These are phyloP conservation scores for Leptosphaerulina australis DNA, from an alignment of 2,329 filamentous ascomycete species.

Conservation along the genomic window DNA sequence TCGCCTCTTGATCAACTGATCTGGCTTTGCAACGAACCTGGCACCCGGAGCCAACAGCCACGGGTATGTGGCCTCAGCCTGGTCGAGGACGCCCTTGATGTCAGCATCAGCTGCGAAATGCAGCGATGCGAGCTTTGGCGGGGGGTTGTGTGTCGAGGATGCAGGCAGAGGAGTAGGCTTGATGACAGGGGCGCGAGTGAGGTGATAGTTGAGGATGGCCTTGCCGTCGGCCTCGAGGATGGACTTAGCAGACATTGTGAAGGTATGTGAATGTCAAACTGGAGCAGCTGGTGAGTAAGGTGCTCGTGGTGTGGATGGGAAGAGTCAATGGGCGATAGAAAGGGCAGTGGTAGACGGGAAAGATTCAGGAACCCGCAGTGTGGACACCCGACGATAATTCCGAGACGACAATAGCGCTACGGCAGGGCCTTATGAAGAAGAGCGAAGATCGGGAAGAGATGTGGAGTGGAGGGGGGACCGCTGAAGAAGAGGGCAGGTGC, in stretches of 20 bases:
- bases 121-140: slow-evolving; percentile 87
- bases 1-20: slow-evolving; percentile 99
- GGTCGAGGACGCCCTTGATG: slow-evolving; percentile 83
- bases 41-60: slow-evolving; percentile 84
- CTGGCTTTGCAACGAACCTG: slow-evolving; percentile 98
- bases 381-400: slow-evolving; percentile 23
- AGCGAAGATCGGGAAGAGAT: slow-evolving; percentile 28
- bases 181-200: slow-evolving; percentile 95
- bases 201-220: slow-evolving; percentile 99
- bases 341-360: slow-evolving; percentile 21
- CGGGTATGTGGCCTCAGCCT: slow-evolving; percentile 95
- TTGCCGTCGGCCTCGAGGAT: slow-evolving; percentile 99
- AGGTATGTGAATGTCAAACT: slow-evolving; percentile 27
- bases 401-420: slow-evolving; percentile 24
- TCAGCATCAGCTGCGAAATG: slow-evolving; percentile 89
- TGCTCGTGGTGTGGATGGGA: slow-evolving; percentile 10
- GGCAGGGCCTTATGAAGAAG: slow-evolving; percentile 15
- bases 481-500: slow-evolving; percentile 21
- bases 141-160: slow-evolving; percentile 86
- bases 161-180: slow-evolving; percentile 93
- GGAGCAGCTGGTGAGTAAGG: slow-evolving; percentile 33
- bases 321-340: slow-evolving; percentile 19
- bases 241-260: slow-evolving; percentile 89
- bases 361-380: slow-evolving; percentile 21
- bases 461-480: slow-evolving; percentile 30